A percentile compares a stretch with the other conserved stretches of the same genome.
phyloP scores from a whole-genome alignment of 2,329 filamentous ascomycete species.

The Ampelomyces quisqualis region DNA sequence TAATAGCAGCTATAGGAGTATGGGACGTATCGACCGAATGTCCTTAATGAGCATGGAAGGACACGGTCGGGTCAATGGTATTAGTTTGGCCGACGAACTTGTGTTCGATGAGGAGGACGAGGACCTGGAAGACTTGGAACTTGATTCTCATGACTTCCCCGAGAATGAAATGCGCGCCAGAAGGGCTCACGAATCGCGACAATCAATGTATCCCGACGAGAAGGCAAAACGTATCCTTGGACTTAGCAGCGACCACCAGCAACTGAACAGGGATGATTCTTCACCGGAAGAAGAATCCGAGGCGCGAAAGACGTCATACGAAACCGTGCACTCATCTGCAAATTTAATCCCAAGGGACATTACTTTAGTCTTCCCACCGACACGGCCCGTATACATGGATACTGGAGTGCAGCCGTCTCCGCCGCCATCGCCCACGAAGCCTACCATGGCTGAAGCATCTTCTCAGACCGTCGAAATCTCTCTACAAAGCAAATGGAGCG shows the following conservation, averaged over 20 bases:
- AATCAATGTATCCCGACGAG: slow-evolving; percentile 45
- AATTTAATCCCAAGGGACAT: slow-evolving; percentile 29
- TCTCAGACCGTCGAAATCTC: slow-evolving; percentile 24
- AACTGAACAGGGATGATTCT: slow-evolving; percentile 25
- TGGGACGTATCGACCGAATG: slow-evolving; percentile 64
- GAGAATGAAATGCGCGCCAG: slow-evolving; percentile 46
- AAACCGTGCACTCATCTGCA: slow-evolving; percentile 23
- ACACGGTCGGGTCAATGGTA: slow-evolving; percentile 60
- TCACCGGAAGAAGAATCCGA: slow-evolving; percentile 25
- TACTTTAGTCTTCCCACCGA: slow-evolving; percentile 36
- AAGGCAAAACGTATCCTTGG: slow-evolving; percentile 51
- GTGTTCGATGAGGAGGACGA: slow-evolving; percentile 79
- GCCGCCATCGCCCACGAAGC: slow-evolving; percentile 67
- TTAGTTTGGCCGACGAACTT: slow-evolving; percentile 88
- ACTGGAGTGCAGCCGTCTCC: slow-evolving; percentile 81
- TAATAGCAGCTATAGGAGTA: slow-evolving; percentile 53
- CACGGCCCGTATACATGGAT: slow-evolving; percentile 64
- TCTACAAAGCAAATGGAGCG: slow-evolving; percentile 25
- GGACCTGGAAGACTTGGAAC: slow-evolving; percentile 54
- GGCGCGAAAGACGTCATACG: slow-evolving; percentile 23
- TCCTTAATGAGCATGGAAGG: slow-evolving; percentile 63
- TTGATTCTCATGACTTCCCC: slow-evolving; percentile 65
- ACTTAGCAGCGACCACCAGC: slow-evolving; percentile 36
- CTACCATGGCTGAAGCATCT: slow-evolving; percentile 24
- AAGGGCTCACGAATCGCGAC: slow-evolving; percentile 45